Evolutionary conservation across 2,329 filamentous ascomycete species (phyloP), one percentile per base, ranked within the genome.

Genomic region (Nothopassalora personata): DNA sequence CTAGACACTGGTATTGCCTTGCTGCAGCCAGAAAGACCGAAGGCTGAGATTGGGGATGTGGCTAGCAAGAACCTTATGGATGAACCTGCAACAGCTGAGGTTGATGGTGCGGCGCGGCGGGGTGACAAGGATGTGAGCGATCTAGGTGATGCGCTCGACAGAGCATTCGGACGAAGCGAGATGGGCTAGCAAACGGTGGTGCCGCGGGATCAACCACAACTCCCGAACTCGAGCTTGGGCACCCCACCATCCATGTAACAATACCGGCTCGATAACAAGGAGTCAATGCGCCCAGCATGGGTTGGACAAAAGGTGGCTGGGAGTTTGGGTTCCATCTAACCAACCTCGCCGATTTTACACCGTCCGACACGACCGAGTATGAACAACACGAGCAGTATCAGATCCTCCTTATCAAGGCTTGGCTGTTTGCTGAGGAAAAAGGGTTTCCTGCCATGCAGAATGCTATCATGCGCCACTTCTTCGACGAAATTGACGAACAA

Each of bases 1-100:
- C 75, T 93, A 66, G 89, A 93, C 68, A 88, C 87, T 66, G 86
- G 90, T 57, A 82, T 83, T 53, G 78, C 85, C 55, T 75, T 93
- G 51, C 73, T 93, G 54, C 82, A 88, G 74, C 89, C 89, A 0
- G 84, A 88, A 75, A 81, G 79, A 67, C 58, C 63, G 18, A 62
- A 54, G 53, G 63, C 60, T 6, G 59, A 66, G 47, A 33, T 59
- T 49, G 62, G 62, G n/a, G 62, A 64, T 23, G 56, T 43, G n/a
- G 23, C 30, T 43, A 52, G 18, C 53, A 28, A 50, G 46, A 45
- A 51, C 56, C 55, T 70, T 55, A 68, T 72, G 69, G 66, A 68
- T 58, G 60, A 66, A 39, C 54, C 57, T 34, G 64, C 49, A 13
- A 28, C 48, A 23, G 47, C 49, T 36, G 58, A 62, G n/a, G 63